phyloP scores from a whole-genome alignment of 345 rosid species.

The Salix suchowensis region DNA sequence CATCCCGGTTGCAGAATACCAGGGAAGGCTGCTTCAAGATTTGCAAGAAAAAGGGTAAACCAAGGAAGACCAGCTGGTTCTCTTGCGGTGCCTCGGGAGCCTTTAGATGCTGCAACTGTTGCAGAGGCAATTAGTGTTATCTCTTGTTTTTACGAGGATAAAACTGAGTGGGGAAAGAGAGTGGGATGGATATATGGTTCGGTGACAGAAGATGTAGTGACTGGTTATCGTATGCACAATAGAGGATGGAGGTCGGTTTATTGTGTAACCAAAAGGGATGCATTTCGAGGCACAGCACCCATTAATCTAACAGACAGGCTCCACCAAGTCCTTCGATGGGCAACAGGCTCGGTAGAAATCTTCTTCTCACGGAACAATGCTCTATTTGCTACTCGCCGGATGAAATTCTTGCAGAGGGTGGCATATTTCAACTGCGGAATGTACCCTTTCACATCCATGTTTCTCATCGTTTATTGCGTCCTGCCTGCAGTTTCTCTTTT shows the following conservation, averaged over 20 bases:
- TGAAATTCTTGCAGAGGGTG: constrained; percentile 67
- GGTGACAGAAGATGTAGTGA: constrained; percentile 76
- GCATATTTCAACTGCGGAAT: constrained; percentile 74
- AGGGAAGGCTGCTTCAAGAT: constrained; percentile 68
- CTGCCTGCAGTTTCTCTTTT: constrained; percentile 65
- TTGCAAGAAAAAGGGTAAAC: constrained; percentile 52
- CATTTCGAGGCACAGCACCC: constrained; percentile 73
- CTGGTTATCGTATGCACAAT: constrained; percentile 78
- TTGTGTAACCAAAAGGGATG: constrained; percentile 72
- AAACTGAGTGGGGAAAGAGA: constrained; percentile 75
- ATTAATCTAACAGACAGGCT: constrained; percentile 71
- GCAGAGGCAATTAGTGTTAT: constrained; percentile 74
- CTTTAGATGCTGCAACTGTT: constrained; percentile 78
- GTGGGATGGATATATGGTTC: constrained; percentile 89
- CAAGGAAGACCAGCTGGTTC: constrained; percentile 72
- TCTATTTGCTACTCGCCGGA: constrained; percentile 45
- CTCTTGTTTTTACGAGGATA: constrained; percentile 78
- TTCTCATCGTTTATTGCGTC: constrained; percentile 69
- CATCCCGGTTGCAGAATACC: constrained; percentile 71
- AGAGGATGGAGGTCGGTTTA: constrained; percentile 83
- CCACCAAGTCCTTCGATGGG: constrained; percentile 86
- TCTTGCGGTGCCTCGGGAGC: constrained; percentile 73
- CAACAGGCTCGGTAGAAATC: constrained; percentile 79
- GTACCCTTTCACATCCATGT: constrained; percentile 76
- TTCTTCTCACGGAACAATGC: constrained; percentile 78